Evolutionary conservation across 371 early-diverging fungal species (phyloP).

Genomic region (Capillidium rhysosporum): DNA sequence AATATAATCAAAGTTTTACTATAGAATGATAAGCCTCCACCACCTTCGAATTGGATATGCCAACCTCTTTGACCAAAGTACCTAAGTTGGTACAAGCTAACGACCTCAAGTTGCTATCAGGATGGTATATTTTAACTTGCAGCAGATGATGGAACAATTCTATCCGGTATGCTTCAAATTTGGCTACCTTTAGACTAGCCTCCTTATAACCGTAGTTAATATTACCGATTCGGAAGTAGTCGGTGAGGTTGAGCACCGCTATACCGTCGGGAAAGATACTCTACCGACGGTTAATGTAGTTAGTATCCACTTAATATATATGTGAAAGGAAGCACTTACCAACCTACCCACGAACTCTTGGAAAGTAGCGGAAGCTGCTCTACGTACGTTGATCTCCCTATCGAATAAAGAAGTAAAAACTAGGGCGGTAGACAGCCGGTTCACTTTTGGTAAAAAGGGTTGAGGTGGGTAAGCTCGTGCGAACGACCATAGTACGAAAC

Average conservation of each 20-base stretch:
- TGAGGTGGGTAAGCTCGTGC: constrained; percentile 74
- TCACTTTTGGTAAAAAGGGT: constrained; percentile 32
- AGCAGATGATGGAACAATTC: constrained; percentile 1
- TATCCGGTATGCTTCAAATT: constrained; percentile 11
- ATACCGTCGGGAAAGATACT: constrained; percentile 88
- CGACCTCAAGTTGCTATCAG: constrained; percentile 39
- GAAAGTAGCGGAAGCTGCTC: constrained; percentile 93
- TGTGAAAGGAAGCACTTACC: constrained; percentile 17
- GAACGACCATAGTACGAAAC: constrained; percentile 94
- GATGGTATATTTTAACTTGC: constrained; percentile 38
- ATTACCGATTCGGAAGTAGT: constrained; percentile 82
- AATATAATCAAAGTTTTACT: background rate
- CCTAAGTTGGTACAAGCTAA: constrained; percentile 27
- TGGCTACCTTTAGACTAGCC: constrained; percentile 42
- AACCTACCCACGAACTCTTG: constrained; percentile 93
- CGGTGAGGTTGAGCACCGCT: constrained; percentile 67
- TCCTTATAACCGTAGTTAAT: constrained; percentile 43
- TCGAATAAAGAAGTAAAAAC: constrained; percentile 72
- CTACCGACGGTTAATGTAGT: constrained; percentile 11
- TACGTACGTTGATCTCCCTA: constrained; percentile 79
- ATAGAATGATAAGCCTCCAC: background rate
- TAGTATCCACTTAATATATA: background rate
- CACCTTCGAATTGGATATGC: background rate
- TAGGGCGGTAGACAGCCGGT: constrained; percentile 42
- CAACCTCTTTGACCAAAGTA: background rate